Percentiles rank a stretch among this genome's conserved stretches.
These are phyloP conservation scores for Dactylonectria macrodidyma DNA, from an alignment of 2,329 filamentous ascomycete species.

Conservation along the genomic window DNA sequence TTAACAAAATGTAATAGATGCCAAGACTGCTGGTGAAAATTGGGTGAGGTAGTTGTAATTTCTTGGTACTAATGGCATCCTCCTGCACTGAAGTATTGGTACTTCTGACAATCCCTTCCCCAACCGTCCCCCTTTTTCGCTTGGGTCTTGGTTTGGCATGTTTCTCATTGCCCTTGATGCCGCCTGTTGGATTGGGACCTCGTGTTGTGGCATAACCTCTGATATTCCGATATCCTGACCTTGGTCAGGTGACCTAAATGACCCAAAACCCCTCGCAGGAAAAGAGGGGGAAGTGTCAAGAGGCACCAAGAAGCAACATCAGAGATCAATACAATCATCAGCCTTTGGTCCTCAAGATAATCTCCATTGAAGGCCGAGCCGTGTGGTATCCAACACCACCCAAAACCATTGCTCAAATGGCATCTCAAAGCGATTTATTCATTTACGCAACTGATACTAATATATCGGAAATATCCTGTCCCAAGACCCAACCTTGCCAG, in stretches of 20 bases:
- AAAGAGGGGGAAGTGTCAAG: no score
- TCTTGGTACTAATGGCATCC: neutral
- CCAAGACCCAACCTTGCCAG: neutral
- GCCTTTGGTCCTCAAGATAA: no score
- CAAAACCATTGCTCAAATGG: neutral
- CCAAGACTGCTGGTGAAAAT: neutral
- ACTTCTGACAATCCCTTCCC: neutral
- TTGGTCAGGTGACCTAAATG: no score
- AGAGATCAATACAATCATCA: no score
- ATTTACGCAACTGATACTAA: neutral
- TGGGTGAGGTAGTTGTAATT: neutral
- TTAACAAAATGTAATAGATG: neutral
- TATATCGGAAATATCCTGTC: neutral
- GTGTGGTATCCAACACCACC: no score
- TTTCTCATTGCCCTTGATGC: neutral
- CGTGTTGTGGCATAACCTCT: no score
- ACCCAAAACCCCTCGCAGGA: no score
- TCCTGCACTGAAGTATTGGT: neutral
- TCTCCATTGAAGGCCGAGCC: no score
- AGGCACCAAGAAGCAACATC: no score
- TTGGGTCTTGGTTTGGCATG: neutral
- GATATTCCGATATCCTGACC: no score
- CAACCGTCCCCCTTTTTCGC: neutral
- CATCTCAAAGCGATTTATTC: neutral
- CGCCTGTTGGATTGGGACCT: neutral